Evolutionary conservation across 164 flowering plant species (phyloP), one percentile per base, ranked within the genome.

Genomic region (Liriodendron chinense): DNA sequence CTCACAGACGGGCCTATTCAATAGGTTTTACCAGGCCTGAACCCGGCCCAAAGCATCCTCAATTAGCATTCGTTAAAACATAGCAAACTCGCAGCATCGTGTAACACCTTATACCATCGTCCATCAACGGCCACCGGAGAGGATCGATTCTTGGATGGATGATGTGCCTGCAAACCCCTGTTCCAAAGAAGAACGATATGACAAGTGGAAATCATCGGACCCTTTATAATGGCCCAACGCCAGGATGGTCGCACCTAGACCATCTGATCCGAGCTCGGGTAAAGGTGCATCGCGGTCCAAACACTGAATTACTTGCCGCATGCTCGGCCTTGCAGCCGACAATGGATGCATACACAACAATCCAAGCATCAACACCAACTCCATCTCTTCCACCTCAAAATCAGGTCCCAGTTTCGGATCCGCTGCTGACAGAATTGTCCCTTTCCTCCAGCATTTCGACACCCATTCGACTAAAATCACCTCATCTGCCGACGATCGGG

Each of bases 261-360:
- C 10, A 47, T 73, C 75, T 0, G 25, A 6, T 20, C 71, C 53
- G 13, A 59, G 0, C 22, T 43, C 69, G 25, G 74, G 72, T 64
- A 68, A 34, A 21, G 66, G 24, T 20, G 20, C 65, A 12, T 68
- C 72, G n/a, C 66, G 8, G 7, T 75, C 24, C 22, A 75, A 61
- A 57, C 28, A 68, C 66, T 68, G 68, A 18, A 34, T 12, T 9
- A 69, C 77, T 59, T 75, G 28, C 50, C 77, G 16, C 34, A 75
- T 75, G 74, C 2, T 76, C 63, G 62, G 70, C 28, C 76, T 65
- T 6, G 47, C 69, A 5, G 69, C 66, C 16, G 65, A 69, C 9
- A 57, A 22, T 7, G 77, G 14, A 68, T 82, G 78, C 21, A 84
- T 76, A 28, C 88, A 85, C 18, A 66, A 50, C 65, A 74, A 81